Evolutionary conservation across 345 rosid genomes (phyloP), one percentile per base, ranked within the genome.

Genomic region (Erysimum cheiranthoides): DNA sequence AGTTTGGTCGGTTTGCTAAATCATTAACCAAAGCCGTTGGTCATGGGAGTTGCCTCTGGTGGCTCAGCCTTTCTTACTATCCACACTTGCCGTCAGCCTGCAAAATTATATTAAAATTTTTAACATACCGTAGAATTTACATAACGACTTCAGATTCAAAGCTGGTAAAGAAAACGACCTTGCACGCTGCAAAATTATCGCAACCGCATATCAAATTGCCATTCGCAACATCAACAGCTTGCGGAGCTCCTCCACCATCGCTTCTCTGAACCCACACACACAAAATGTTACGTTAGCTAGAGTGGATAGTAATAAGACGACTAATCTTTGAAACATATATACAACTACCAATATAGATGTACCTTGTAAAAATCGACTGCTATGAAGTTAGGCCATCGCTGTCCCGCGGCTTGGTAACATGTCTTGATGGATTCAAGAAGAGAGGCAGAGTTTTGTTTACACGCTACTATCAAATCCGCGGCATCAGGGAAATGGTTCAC

Each of bases 281-380:
- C 31, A 40, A 17, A 17, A 67, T n/a, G 13, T 64, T 21, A 25
- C 17, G 14, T 40, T 34, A 14, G 5, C 18, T 30, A 42, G 3
- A 27, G 1, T 8, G 25, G 11, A 35, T 35, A 4, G 21, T 40
- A 35, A 46, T 32, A 32, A 42, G 39, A 50, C 9, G 40, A 60
- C 9, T 40, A 28, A 31, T 61, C 32, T 51, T 28, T 0, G 5
- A 31, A 61, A 30, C 8, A 36, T n/a, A n/a, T n/a, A n/a, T 71
- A 71, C 18, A 35, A 40, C 45, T 32, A 61, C 16, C 1, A 3
- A 27, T 14, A 14, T 27, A 28, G 8, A 50, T 18, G 8, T 86
- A 95, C 98, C 93, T 84, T 84, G 89, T 95, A 90, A 71, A 84
- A 90, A 73, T 95, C 98, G 7, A 93, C 96, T 2, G 99, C 91